phyloP scores from a whole-genome alignment of 352 stramenopile genomes.

The Pythium biforme region DNA sequence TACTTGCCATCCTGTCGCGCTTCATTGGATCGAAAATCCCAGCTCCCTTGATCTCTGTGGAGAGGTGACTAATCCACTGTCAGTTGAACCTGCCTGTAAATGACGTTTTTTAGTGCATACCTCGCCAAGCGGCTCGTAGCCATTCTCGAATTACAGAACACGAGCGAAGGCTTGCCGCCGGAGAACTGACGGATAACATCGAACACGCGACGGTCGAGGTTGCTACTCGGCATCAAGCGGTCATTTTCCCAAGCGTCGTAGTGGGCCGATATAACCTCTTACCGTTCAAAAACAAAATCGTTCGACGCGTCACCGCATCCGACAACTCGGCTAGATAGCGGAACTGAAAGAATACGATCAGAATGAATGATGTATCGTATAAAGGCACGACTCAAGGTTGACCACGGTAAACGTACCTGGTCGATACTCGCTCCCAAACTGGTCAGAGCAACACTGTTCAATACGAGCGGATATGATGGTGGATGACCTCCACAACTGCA shows the following conservation, averaged over 20 bases:
- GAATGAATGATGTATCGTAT: too few relatives aligned
- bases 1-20: conserved; percentile 14
- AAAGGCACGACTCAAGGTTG: too few relatives aligned
- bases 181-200: conserved; percentile 45
- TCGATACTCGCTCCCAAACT: conserved; percentile 48
- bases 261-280: background rate
- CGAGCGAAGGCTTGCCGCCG: conserved; percentile 43
- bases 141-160: conserved; percentile 54
- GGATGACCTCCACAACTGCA: background rate
- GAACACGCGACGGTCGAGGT: conserved; percentile 44
- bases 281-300: conserved; percentile 40
- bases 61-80: conserved; percentile 8
- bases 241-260: background rate
- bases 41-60: conserved; percentile 8
- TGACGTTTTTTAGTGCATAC: background rate
- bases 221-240: conserved; percentile 21
- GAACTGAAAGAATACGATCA: conserved; percentile 34
- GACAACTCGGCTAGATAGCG: conserved; percentile 31
- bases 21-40: conserved; percentile 15
- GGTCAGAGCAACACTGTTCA: background rate
- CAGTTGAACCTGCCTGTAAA: background rate
- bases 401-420: conserved; percentile 23
- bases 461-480: background rate
- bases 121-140: conserved; percentile 31
- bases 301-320: conserved; percentile 31